Conservation (phyloP, 306 rosid species). For the Arachis stenosperma region DNA sequence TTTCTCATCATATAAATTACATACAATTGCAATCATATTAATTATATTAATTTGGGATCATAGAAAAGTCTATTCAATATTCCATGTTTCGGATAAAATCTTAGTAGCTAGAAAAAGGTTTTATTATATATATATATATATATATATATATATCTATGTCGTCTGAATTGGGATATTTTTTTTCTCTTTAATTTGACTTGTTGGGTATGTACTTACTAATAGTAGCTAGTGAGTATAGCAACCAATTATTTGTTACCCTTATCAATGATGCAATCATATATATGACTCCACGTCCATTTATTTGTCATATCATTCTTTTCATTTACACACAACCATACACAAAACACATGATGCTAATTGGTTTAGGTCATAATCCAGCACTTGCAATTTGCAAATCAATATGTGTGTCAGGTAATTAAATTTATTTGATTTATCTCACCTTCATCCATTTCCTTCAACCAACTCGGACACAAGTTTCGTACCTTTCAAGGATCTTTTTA, state of each 20-base stretch:
- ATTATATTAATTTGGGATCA: conserved; percentile 3
- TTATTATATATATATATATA: background rate
- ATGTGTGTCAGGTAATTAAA: background rate
- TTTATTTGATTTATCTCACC: background rate
- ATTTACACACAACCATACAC: background rate
- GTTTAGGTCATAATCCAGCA: conserved; percentile 1
- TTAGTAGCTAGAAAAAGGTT: conserved; percentile 12
- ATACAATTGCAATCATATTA: background rate
- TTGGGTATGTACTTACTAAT: conserved; percentile 10
- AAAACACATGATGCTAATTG: background rate
- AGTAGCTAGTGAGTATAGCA: background rate
- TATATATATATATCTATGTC: background rate
- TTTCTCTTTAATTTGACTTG: background rate
- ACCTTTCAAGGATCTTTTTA: no score
- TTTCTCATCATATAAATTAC: conserved; percentile 55
- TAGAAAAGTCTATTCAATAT: conserved; percentile 9
- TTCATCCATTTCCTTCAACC: no score
- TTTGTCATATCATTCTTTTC: background rate
- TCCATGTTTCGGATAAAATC: conserved; percentile 19
- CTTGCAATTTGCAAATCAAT: background rate
- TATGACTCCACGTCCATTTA: conserved; percentile 13
- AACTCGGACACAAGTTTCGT: no score
- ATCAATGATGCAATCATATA: no score
- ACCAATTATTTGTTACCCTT: no score
- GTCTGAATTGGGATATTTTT: conserved; percentile 36